Conservation (phyloP, 208 protist species). For the Novymonas esmeraldas region DNA sequence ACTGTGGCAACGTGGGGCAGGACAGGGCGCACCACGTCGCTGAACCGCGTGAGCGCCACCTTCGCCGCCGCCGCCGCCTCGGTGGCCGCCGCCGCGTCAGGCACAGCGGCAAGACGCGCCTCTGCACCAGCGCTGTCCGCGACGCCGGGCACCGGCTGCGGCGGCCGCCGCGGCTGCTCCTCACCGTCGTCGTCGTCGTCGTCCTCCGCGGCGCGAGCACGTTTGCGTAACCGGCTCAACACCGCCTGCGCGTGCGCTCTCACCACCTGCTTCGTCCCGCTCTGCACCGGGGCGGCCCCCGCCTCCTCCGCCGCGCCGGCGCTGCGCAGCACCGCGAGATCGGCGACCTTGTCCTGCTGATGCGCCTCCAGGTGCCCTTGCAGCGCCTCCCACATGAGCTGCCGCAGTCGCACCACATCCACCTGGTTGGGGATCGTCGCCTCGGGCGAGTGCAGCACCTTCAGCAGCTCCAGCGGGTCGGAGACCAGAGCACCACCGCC, state of each 20-base stretch:
- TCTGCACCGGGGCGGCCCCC: not conserved
- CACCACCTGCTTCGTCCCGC: conserved; percentile 6
- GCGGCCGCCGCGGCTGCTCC: too few relatives aligned
- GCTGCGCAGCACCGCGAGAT: conserved; percentile 17
- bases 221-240: conserved; percentile 26
- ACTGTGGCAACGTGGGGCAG: conserved; percentile 68
- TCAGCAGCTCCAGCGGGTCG: conserved; percentile 42
- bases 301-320: not conserved
- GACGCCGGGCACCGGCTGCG: too few relatives aligned
- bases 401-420: conserved; percentile 79
- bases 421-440: conserved; percentile 81
- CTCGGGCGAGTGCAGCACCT: conserved; percentile 64
- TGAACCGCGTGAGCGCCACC: conserved; percentile 44
- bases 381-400: conserved; percentile 81
- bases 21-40: conserved; percentile 64
- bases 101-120: conserved; percentile 4
- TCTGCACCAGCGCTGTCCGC: too few relatives aligned
- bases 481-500: conserved; percentile 1
- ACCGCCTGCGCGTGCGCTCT: conserved; percentile 36
- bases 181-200: too few relatives aligned
- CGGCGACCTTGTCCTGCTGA: conserved; percentile 13
- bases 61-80: not conserved
- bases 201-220: conserved; percentile 9
- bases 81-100: not conserved
- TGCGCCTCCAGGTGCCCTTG: conserved; percentile 38